Evolutionary conservation across 2,329 filamentous ascomycete species (phyloP).

Genomic region (Apiospora phragmitis): DNA sequence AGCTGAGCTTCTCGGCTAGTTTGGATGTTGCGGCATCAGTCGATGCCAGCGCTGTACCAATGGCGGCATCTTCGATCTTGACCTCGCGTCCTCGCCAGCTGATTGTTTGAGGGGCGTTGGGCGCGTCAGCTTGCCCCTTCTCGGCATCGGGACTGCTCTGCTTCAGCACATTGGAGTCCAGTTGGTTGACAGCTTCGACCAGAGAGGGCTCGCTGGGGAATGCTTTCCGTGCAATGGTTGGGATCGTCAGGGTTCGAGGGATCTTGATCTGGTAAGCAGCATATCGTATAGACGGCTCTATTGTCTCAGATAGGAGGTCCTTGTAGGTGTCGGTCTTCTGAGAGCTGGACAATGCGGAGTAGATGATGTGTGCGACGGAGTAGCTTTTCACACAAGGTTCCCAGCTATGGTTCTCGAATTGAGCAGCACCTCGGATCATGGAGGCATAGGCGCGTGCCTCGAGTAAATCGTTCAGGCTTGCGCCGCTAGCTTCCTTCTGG

Average conservation of each 20-base stretch:
- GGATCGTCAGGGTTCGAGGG: slow-evolving; percentile 79
- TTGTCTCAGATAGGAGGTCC: slow-evolving; percentile 80
- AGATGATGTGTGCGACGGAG: slow-evolving; percentile 77
- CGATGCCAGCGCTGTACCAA: slow-evolving; percentile 78
- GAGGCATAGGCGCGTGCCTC: slow-evolving; percentile 85
- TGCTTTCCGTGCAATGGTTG: slow-evolving; percentile 74
- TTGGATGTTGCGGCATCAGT: slow-evolving; percentile 57
- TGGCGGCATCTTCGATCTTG: slow-evolving; percentile 87
- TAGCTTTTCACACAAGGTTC: slow-evolving; percentile 74
- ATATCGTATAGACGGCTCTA: slow-evolving; percentile 92
- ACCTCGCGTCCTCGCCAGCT: slow-evolving; percentile 86
- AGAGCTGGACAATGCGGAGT: slow-evolving; percentile 69
- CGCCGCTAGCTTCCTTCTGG: slow-evolving; percentile 62
- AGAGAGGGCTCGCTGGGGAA: slow-evolving; percentile 70
- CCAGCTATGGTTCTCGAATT: slow-evolving; percentile 90
- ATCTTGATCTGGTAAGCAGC: slow-evolving; percentile 91
- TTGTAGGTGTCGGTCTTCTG: slow-evolving; percentile 76
- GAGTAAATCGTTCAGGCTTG: slow-evolving; percentile 69
- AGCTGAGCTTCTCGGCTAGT: slow-evolving; percentile 49
- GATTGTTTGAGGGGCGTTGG: slow-evolving; percentile 70
- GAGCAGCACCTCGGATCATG: slow-evolving; percentile 72
- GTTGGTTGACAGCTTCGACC: slow-evolving; percentile 65
- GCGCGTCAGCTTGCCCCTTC: slow-evolving; percentile 48
- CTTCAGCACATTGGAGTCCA: slow-evolving; percentile 69
- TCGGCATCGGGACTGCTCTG: slow-evolving; percentile 52